These are phyloP conservation scores for Artemisia argyi DNA, from an alignment of 129 eudicot genomes.

Conservation along the genomic window DNA sequence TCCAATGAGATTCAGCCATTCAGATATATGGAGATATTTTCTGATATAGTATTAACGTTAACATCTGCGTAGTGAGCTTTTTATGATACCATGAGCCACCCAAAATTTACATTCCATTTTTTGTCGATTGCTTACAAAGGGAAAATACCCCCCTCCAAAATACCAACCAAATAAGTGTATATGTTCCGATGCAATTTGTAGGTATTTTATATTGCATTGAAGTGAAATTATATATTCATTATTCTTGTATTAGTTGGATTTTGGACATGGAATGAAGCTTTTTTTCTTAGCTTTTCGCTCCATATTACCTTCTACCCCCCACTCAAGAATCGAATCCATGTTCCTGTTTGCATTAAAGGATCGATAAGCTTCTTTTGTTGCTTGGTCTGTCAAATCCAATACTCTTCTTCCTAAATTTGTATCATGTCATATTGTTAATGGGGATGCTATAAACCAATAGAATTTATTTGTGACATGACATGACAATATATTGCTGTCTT, in stretches of 20 bases:
- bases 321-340: conserved; percentile 28
- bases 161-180: conserved; percentile 29
- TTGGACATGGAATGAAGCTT: conserved; percentile 27
- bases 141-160: background rate
- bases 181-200: conserved; percentile 20
- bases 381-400: background rate
- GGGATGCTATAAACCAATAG: conserved; percentile 19
- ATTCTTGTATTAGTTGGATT: conserved; percentile 29
- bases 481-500: conserved; percentile 15
- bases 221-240: conserved; percentile 37
- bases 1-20: conserved; percentile 16
- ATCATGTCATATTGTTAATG: conserved; percentile 4
- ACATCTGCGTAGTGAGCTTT: background rate
- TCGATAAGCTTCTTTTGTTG: conserved; percentile 32
- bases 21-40: conserved; percentile 29
- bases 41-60: background rate
- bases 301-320: conserved; percentile 26
- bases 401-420: background rate
- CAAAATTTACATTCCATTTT: conserved; percentile 14
- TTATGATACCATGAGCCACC: conserved; percentile 6
- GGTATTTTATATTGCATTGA: conserved; percentile 20
- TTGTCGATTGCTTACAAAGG: conserved; percentile 14
- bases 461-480: conserved; percentile 26
- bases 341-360: conserved; percentile 10
- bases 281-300: conserved; percentile 26